Evolutionary conservation across 257 asterid species (phyloP).

Genomic region (Primulina tabacum): DNA sequence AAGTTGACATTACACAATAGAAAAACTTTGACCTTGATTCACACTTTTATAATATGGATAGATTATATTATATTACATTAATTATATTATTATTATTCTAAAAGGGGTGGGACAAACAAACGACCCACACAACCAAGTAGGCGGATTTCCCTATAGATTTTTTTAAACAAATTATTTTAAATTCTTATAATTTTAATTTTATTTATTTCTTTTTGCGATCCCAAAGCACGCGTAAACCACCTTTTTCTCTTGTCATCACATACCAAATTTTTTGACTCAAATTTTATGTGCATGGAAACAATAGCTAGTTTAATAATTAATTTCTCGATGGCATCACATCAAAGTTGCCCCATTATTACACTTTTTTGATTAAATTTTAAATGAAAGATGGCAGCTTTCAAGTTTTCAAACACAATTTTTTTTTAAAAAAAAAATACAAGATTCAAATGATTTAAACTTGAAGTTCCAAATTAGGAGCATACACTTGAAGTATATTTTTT

Average conservation of each 20-base stretch:
- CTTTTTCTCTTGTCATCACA: conserved; percentile 21
- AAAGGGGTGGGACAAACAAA: too few species aligned
- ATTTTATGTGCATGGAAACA: conserved; percentile 1
- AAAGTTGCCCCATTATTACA: not conserved
- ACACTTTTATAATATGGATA: too few species aligned
- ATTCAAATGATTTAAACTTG: not conserved
- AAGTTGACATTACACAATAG: too few species aligned
- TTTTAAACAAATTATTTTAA: conserved; percentile 15
- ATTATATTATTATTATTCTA: too few species aligned
- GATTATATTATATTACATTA: too few species aligned
- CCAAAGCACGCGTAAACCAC: conserved; percentile 48
- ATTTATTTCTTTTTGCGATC: conserved; percentile 5
- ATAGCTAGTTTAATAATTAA: too few species aligned
- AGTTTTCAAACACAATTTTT: not conserved
- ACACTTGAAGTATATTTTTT: too few species aligned
- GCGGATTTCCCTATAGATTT: not conserved
- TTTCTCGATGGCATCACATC: not conserved
- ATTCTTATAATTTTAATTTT: conserved; percentile 26
- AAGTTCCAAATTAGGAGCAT: too few species aligned
- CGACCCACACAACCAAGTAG: too few species aligned
- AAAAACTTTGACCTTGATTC: too few species aligned
- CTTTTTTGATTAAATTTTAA: too few species aligned
- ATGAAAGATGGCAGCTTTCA: not conserved
- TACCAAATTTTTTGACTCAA: conserved; percentile 16
- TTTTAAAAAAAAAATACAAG: too few species aligned